Evolutionary conservation across 495 filamentous ascomycete species (phyloP).

Genomic region (Achaetomiella virescens): DNA sequence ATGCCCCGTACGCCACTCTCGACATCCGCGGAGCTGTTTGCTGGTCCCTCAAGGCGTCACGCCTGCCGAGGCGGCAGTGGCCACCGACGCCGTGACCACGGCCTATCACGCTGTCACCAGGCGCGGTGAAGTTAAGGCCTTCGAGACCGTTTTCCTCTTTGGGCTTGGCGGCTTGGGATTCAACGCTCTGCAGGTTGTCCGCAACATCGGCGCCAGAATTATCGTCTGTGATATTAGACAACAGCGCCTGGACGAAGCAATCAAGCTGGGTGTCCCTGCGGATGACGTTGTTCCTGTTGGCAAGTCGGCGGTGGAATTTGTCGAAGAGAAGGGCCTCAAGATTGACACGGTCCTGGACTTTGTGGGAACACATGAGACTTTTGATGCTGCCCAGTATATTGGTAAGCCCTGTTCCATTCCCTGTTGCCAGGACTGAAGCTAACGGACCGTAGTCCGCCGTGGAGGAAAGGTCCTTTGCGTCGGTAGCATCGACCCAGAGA

Average conservation of each 20-base stretch:
- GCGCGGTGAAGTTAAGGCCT: conserved; percentile 49
- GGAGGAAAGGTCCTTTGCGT: conserved; percentile 34
- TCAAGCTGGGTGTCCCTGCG: conserved; percentile 12
- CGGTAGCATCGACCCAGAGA: conserved; percentile 28
- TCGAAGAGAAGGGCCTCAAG: conserved; percentile 6
- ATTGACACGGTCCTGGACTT: conserved; percentile 12
- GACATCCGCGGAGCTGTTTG: conserved; percentile 9
- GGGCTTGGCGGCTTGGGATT: conserved; percentile 14
- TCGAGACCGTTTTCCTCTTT: conserved; percentile 30
- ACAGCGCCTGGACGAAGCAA: conserved; percentile 10
- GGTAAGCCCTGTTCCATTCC: conserved; percentile 3
- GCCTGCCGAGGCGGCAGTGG: conserved; percentile 47
- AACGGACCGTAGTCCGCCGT: conserved; percentile 8
- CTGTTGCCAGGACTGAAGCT: background rate
- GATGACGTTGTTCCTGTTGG: conserved; percentile 7
- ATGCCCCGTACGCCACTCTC: conserved; percentile 10
- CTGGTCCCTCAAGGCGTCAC: conserved; percentile 10
- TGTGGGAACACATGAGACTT: conserved; percentile 14
- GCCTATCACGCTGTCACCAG: conserved; percentile 66
- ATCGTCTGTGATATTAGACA: conserved; percentile 12
- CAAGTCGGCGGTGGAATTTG: conserved; percentile 12
- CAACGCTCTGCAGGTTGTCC: conserved; percentile 14
- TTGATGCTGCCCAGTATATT: conserved; percentile 14
- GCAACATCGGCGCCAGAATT: conserved; percentile 9
- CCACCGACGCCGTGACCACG: conserved; percentile 75